Base-by-base conservation (phyloP, 2,329 filamentous ascomycete genomes). In the Nothopassalora personata region DNA sequence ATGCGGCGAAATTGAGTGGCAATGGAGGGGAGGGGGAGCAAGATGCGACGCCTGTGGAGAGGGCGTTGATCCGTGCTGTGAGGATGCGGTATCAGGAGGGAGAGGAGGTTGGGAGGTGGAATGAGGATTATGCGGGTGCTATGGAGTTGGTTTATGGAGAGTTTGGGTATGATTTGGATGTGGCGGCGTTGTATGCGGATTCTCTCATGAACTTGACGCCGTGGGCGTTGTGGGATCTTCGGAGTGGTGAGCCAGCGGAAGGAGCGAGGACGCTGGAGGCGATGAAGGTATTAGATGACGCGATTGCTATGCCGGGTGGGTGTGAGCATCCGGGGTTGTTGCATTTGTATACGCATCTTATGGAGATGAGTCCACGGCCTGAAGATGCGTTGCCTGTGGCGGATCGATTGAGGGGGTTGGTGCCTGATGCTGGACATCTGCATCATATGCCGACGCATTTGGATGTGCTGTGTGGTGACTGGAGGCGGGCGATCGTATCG, bases 401-500 rank as follows among this genome's bases (percentile, higher is more conserved):
- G 5, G 81, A 90, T 66, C 74, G 76, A 15, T 78, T 91, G 10
- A 83, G 87, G 23, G 79, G 77, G 9, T 78, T 90, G 1, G 82
- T 87, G 0, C 87, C 87, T 0, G 87, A 90, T 68, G 80, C 83
- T 0, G 88, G 87, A 0, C 88, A 91, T 71, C 74, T 90, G 0
- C 79, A 85, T 45, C 88, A 91, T 68, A 92, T 93, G 89, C 88
- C 89, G 0, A 85, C 85, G 0, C 89, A 93, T 71, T 77, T 92
- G 36, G 88, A 92, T 70, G 82, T 90, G 10, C 79, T 91, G 0
- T 82, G 86, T 30, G 89, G 89, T 11, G 83, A 91, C 66, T 92
- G 91, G 68, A 76, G 81, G 31, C 78, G 79, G 8, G 87, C 87
- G 4, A 85, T 91, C 54, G 75, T 77, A 1, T 86, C 86, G 4